Conservation (phyloP, 2,329 filamentous ascomycete genomes). For the Talaromyces funiculosus region DNA sequence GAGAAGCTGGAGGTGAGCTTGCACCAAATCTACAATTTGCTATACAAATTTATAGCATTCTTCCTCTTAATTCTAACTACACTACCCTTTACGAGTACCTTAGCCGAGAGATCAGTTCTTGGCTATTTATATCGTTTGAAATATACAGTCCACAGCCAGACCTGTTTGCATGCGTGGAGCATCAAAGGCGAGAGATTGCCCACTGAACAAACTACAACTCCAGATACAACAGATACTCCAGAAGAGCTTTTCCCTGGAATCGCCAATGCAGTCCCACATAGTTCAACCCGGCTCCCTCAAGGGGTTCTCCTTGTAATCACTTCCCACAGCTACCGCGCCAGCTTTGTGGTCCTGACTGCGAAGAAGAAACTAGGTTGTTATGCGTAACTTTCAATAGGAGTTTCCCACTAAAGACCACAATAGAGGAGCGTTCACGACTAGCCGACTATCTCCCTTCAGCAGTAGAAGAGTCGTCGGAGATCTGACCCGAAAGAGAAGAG, state of each 20-base stretch:
- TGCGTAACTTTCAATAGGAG: conserved; percentile 9
- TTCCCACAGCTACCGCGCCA: conserved; percentile 5
- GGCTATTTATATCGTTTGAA: conserved; percentile 10
- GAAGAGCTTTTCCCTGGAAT: conserved; percentile 8
- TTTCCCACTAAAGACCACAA: background rate
- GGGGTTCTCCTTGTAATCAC: conserved; percentile 10
- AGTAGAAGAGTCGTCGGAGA: conserved; percentile 5
- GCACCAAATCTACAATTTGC: background rate
- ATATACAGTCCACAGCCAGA: conserved; percentile 13
- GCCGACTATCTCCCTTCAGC: background rate
- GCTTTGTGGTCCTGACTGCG: background rate
- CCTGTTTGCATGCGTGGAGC: conserved; percentile 15
- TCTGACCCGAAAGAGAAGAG: conserved; percentile 5
- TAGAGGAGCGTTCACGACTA: background rate
- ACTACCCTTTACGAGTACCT: conserved; percentile 9
- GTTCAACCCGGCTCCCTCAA: background rate
- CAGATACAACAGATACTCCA: background rate
- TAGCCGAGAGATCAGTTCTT: background rate
- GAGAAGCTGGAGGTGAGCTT: background rate
- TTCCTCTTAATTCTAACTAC: conserved; percentile 10
- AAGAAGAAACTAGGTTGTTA: conserved; percentile 3
- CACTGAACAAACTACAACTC: too few species aligned
- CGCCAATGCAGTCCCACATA: conserved; percentile 1
- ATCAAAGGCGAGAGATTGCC: conserved; percentile 15
- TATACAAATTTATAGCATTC: conserved; percentile 15